Evolutionary conservation across 176 grass and related monocot species (phyloP), one percentile per base, ranked within the genome.

Genomic region (Oryza punctata): DNA sequence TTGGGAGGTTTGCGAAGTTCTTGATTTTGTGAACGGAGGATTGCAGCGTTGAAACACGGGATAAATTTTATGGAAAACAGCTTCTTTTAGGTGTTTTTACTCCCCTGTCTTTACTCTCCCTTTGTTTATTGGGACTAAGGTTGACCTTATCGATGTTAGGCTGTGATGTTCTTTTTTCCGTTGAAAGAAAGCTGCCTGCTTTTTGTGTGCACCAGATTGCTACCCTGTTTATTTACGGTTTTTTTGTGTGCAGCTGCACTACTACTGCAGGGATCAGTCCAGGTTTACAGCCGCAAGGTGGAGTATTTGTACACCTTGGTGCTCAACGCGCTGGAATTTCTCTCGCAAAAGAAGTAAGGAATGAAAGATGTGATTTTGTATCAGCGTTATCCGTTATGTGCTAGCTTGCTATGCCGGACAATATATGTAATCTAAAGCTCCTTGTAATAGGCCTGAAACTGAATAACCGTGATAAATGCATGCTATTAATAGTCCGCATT

Each of bases 301-400:
- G 96, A 99, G 85, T 99, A 96, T 45, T 73, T 99, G 82, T 90
- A 99, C 87, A 90, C 96, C 9, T 73, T 99, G 88, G 96, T 96
- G 69, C 79, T 96, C 78, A 91, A 90, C 78, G 87, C 73, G 0
- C 44, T 99, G 77, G 96, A 96, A 72, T 96, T 94, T 79, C 85
- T 96, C 24, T 99, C 91, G 7, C 91, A 96, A 71, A 99, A 96
- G 78, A 99, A 92, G 96, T 99, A 85, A 77, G 89, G 6, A 80
- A 57, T 57, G 16, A 57, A 80, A 87, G 1, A 50, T 61, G 9
- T 15, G 61, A 72, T 47, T 79, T 64, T 73, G 3, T 74, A 19
- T 82, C 54, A 12, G 50, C 16, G 6, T 73, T 72, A 59, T 81
- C 44, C 3, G 3, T 37, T 63, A 21, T 29, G 69, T 72, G 67